These are phyloP conservation scores for Piper longum DNA, from an alignment of 164 flowering plant species.

Conservation along the genomic window DNA sequence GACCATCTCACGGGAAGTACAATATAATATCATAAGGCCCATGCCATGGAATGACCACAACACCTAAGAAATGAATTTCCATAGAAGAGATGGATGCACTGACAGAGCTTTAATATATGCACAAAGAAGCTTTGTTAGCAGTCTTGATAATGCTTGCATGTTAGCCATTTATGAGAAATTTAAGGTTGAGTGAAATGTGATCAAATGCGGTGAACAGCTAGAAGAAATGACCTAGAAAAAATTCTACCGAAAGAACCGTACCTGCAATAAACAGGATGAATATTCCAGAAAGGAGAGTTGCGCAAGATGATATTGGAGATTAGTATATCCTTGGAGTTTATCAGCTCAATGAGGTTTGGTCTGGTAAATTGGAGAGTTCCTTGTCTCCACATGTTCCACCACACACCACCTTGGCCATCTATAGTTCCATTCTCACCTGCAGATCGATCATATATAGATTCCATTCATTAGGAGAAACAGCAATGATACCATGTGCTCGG, in stretches of 20 bases:
- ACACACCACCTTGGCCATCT: slow-evolving; percentile 89
- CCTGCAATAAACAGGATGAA: slow-evolving; percentile 98
- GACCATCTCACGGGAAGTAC: neutral
- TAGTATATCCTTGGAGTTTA: slow-evolving; percentile 60
- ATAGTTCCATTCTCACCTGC: slow-evolving; percentile 96
- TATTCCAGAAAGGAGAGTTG: slow-evolving; percentile 93
- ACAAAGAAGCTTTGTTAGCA: no score
- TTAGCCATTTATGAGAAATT: no score
- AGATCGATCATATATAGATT: neutral
- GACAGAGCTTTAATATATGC: no score
- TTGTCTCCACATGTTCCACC: slow-evolving; percentile 99
- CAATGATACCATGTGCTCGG: neutral
- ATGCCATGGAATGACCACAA: neutral
- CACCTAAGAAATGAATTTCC: no score
- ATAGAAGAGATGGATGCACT: no score
- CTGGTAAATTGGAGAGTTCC: slow-evolving; percentile 61
- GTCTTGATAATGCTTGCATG: no score
- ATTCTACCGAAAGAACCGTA: neutral
- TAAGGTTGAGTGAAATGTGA: neutral
- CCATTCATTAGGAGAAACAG: neutral
- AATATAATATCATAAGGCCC: neutral
- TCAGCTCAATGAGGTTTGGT: slow-evolving; percentile 75
- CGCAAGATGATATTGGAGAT: slow-evolving; percentile 72
- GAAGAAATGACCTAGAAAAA: neutral
- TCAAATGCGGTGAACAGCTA: no score